Evolutionary conservation across 1,139 yeast genomes (phyloP), one percentile per base, ranked within the genome.

Genomic region (Yamadazyma friedrichii): DNA sequence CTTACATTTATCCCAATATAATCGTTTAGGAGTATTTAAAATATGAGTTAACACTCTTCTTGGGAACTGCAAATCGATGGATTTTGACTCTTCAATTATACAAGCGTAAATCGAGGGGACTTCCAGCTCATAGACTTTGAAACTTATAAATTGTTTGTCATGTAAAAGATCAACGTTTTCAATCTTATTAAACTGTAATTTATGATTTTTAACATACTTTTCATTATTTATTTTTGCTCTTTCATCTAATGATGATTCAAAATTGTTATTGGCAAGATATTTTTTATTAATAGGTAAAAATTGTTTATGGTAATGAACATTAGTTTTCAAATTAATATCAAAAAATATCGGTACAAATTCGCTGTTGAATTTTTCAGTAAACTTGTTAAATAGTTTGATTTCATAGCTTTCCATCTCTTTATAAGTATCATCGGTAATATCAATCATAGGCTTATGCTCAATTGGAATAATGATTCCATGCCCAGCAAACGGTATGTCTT

Each of bases 381-480:
- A 81, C 59, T 83, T 73, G 12, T 61, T 52, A 2, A 68, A 71
- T 12, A 84, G 54, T 3, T 80, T 59, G 0, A 46, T 38, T 50
- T 82, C 76, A 51, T 65, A 82, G 20, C 62, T 51, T 1, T 54
- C 31, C 8, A 65, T 59, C 45, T 70, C 75, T 34, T 54, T 42
- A 35, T 47, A 56, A 1, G 59, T 43, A 6, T 33, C 31, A 3
- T 57, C 58, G 1, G 59, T 44, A 0, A 52, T 51, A 15, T 60
- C 52, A 10, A 69, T 47, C 0, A 76, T 75, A 0, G 95, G 76
- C 8, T 72, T 65, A 59, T 91, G 98, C 9, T 82, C 80, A 16
- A 91, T 76, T 0, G 97, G 95, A n/a, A 88, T 80, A 8, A 89
- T 73, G 35, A 91, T 68, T 11, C 88, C 86, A 65, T 91, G 97